Conservation (phyloP, 306 rosid species). For the Castanea sativa region DNA sequence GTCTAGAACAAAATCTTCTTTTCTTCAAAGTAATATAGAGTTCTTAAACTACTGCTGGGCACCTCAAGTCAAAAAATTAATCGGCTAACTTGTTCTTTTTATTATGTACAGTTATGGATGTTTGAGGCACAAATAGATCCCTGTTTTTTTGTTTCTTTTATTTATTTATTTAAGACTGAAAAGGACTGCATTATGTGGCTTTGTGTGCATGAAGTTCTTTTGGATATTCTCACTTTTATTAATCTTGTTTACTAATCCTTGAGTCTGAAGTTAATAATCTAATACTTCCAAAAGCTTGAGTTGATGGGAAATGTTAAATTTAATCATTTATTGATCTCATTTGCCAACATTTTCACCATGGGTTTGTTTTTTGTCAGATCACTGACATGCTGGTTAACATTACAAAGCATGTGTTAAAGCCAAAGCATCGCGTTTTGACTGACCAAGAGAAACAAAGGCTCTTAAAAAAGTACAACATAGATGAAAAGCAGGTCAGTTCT, state of each 20-base stretch:
- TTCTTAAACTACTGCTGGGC: background rate
- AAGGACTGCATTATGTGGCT: background rate
- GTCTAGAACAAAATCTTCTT: background rate
- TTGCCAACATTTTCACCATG: conserved; percentile 20
- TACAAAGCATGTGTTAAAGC: conserved; percentile 89
- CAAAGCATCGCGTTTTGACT: conserved; percentile 70
- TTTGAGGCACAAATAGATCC: background rate
- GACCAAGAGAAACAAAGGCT: conserved; percentile 62
- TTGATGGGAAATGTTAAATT: background rate
- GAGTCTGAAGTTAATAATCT: background rate
- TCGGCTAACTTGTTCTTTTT: background rate
- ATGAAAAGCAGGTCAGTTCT: conserved; percentile 83
- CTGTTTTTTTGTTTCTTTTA: background rate
- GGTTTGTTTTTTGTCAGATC: conserved; percentile 51
- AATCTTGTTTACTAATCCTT: conserved; percentile 5
- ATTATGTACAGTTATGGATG: background rate
- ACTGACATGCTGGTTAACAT: conserved; percentile 91
- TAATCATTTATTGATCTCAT: conserved; percentile 3
- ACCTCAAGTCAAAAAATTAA: background rate
- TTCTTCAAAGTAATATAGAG: background rate
- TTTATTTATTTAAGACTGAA: background rate
- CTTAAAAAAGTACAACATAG: conserved; percentile 63
- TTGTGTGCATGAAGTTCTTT: background rate
- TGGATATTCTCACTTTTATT: background rate
- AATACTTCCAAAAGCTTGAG: background rate